Evolutionary conservation across 768 basidiomycete species (phyloP).

Genomic region (Coprinopsis strossmayeri): DNA sequence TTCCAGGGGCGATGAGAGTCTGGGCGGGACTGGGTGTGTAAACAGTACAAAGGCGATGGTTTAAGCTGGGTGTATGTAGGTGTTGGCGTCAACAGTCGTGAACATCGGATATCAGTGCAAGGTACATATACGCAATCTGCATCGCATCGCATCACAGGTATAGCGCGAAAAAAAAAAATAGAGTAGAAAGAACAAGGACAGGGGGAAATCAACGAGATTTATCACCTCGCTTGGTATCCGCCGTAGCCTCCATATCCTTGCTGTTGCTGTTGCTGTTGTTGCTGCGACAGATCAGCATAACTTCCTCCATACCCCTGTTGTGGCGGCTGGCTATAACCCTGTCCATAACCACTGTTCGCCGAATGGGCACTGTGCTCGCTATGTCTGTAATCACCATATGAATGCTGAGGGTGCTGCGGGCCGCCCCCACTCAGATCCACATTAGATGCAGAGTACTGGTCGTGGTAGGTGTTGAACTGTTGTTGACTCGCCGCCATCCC

Average conservation of each 20-base stretch:
- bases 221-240: neutral
- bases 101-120: no score
- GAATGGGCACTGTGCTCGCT: neutral
- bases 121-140: no score
- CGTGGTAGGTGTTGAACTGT: neutral
- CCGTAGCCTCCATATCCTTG: constrained; percentile 3
- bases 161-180: no score
- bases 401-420: neutral
- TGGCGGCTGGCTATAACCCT: no score
- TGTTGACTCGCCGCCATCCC: neutral
- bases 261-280: constrained; percentile 1
- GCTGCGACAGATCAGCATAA: neutral
- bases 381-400: neutral
- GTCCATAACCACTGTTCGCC: neutral
- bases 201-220: neutral
- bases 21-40: no score
- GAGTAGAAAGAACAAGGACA: no score
- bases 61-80: no score
- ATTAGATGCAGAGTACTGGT: neutral
- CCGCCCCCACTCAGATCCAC: neutral
- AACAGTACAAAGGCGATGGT: no score
- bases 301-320: neutral
- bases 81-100: no score
- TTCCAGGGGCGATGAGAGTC: no score
- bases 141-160: no score